These are phyloP conservation scores for Hippophae gyantsensis DNA, from an alignment of 306 rosid species.

Conservation along the genomic window DNA sequence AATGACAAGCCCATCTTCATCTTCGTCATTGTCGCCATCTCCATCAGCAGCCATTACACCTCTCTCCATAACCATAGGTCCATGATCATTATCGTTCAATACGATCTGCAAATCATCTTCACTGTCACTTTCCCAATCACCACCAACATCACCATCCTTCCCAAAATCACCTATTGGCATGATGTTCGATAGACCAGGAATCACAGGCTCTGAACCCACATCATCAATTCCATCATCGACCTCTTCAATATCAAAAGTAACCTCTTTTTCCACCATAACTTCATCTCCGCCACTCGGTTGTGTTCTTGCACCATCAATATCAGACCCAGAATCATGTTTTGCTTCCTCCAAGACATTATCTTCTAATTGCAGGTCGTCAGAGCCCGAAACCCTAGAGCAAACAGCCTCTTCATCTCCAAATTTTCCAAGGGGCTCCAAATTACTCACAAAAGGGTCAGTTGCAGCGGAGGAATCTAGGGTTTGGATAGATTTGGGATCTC, in stretches of 20 bases:
- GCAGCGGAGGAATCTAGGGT: slow-evolving; percentile 22
- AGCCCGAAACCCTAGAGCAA: slow-evolving; percentile 15
- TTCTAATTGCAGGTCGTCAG: too few species aligned
- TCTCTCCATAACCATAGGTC: slow-evolving; percentile 58
- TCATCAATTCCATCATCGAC: slow-evolving; percentile 22
- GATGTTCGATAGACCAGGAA: slow-evolving; percentile 56
- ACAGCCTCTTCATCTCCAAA: neutral
- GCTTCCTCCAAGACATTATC: slow-evolving; percentile 17
- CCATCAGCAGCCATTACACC: slow-evolving; percentile 32
- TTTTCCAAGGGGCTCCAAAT: slow-evolving; percentile 1
- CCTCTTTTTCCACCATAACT: slow-evolving; percentile 56
- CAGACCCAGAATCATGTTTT: slow-evolving; percentile 20
- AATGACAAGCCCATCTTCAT: slow-evolving; percentile 56
- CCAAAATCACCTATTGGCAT: slow-evolving; percentile 15
- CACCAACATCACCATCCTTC: slow-evolving; percentile 29
- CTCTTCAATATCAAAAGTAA: slow-evolving; percentile 86
- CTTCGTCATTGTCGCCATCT: slow-evolving; percentile 56
- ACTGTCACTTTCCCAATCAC: slow-evolving; percentile 90
- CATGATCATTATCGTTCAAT: slow-evolving; percentile 63
- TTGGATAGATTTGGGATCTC: slow-evolving; percentile 30
- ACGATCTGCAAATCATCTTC: slow-evolving; percentile 97
- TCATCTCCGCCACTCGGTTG: slow-evolving; percentile 14
- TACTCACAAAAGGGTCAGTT: slow-evolving; percentile 12
- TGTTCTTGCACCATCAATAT: neutral
- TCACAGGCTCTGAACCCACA: slow-evolving; percentile 49